phyloP scores from a whole-genome alignment of 2,329 filamentous ascomycete genomes.

The Fonsecaea erecta region DNA sequence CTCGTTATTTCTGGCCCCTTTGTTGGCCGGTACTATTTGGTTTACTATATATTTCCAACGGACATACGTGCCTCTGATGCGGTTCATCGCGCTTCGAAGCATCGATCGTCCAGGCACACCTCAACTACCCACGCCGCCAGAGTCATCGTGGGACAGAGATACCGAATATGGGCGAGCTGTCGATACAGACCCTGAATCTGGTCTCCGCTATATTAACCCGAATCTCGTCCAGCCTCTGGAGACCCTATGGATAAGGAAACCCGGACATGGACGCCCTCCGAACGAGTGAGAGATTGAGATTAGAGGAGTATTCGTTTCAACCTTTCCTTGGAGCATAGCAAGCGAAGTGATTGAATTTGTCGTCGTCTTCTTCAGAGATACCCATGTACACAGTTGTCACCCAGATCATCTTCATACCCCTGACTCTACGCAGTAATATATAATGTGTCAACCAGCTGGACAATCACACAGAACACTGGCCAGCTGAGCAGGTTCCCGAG shows the following conservation, averaged over 20 bases:
- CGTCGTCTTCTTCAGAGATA: slow-evolving; percentile 19
- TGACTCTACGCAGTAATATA: neutral
- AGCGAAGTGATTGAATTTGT: slow-evolving; percentile 16
- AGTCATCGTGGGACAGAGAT: slow-evolving; percentile 51
- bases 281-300: neutral
- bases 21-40: slow-evolving; percentile 82
- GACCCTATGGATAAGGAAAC: slow-evolving; percentile 48
- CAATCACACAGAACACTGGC: neutral
- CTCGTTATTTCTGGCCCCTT: slow-evolving; percentile 73
- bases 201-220: slow-evolving; percentile 54
- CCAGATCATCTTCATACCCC: slow-evolving; percentile 2
- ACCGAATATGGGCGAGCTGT: slow-evolving; percentile 48
- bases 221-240: slow-evolving; percentile 52
- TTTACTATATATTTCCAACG: slow-evolving; percentile 80
- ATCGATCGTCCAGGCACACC: slow-evolving; percentile 68
- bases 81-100: slow-evolving; percentile 87
- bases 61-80: slow-evolving; percentile 85
- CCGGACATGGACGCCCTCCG: slow-evolving; percentile 22
- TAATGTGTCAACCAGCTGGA: neutral
- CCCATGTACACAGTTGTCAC: slow-evolving; percentile 23
- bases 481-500: neutral
- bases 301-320: slow-evolving; percentile 2
- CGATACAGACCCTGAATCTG: slow-evolving; percentile 46
- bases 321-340: slow-evolving; percentile 26
- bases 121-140: slow-evolving; percentile 34